Conservation (phyloP, 192 early-diverging fungal species). For the Coemansia reversa region DNA sequence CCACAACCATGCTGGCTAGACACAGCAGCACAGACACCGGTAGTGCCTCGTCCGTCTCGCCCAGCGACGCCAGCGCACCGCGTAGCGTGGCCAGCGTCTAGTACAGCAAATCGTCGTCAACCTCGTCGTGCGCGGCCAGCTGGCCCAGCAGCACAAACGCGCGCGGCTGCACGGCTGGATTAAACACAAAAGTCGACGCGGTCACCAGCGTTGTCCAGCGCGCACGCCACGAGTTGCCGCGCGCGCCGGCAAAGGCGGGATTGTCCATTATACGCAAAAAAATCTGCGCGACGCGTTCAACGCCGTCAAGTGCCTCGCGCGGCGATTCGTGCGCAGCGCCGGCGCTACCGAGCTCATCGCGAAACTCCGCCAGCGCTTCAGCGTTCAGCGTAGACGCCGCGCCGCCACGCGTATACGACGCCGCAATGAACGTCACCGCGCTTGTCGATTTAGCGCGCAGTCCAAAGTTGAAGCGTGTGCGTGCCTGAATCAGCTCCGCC, state of each 20-base stretch:
- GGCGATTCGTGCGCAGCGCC: slow-evolving; percentile 32
- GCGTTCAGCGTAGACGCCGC: slow-evolving; percentile 55
- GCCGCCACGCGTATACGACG: slow-evolving; percentile 54
- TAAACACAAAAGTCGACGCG: slow-evolving; percentile 91
- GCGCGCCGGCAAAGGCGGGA: slow-evolving; percentile 56
- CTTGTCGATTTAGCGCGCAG: slow-evolving; percentile 54
- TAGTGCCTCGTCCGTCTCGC: slow-evolving; percentile 75
- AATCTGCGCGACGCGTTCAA: slow-evolving; percentile 61
- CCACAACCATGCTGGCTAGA: slow-evolving; percentile 85
- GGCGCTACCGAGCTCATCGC: slow-evolving; percentile 36
- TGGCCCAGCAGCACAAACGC: slow-evolving; percentile 90
- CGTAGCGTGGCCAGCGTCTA: slow-evolving; percentile 88
- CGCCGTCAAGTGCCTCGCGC: slow-evolving; percentile 46
- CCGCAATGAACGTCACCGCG: slow-evolving; percentile 52
- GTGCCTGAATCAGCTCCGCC: slow-evolving; percentile 48
- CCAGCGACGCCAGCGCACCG: slow-evolving; percentile 80
- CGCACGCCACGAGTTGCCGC: slow-evolving; percentile 80
- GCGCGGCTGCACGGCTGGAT: slow-evolving; percentile 90
- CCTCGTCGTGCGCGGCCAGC: slow-evolving; percentile 77
- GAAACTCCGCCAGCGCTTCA: slow-evolving; percentile 53
- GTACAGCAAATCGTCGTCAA: slow-evolving; percentile 91
- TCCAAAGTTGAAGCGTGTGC: slow-evolving; percentile 52
- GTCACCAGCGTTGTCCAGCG: slow-evolving; percentile 92
- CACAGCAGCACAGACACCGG: slow-evolving; percentile 88
- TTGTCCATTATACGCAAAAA: slow-evolving; percentile 59